These are phyloP conservation scores for Nymphaea thermarum DNA, from an alignment of 164 flowering plant species.

Conservation along the genomic window DNA sequence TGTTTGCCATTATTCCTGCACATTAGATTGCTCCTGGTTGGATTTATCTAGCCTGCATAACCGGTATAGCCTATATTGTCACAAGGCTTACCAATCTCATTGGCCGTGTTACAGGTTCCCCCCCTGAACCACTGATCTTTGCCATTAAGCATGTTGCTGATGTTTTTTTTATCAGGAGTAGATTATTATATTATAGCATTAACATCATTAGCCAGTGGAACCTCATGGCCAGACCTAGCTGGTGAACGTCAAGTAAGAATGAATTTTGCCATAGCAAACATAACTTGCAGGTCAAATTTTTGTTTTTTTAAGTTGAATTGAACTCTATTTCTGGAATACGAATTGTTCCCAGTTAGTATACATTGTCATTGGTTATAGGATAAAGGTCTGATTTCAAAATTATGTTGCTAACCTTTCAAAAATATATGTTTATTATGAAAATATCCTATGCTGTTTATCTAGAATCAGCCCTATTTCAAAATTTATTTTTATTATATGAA, in stretches of 20 bases:
- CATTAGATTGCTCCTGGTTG: slow-evolving; percentile 80
- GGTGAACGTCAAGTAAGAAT: slow-evolving; percentile 89
- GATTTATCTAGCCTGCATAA: slow-evolving; percentile 72
- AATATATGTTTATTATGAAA: too few relatives aligned
- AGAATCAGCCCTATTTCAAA: too few relatives aligned
- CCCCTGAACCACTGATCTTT: background rate
- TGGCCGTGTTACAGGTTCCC: slow-evolving; percentile 82
- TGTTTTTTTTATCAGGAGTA: slow-evolving; percentile 42
- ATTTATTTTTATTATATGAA: too few relatives aligned
- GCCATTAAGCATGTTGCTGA: too few relatives aligned
- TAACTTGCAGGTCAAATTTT: slow-evolving; percentile 77
- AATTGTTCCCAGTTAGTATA: too few relatives aligned
- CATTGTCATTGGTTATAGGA: too few relatives aligned
- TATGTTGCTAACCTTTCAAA: too few relatives aligned
- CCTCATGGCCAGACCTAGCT: slow-evolving; percentile 99
- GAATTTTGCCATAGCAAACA: slow-evolving; percentile 94
- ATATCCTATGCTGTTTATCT: too few relatives aligned
- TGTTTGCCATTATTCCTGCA: slow-evolving; percentile 86
- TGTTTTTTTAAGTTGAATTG: background rate
- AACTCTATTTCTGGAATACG: too few relatives aligned
- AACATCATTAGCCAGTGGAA: slow-evolving; percentile 81
- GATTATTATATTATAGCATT: slow-evolving; percentile 85
- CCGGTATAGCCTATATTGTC: slow-evolving; percentile 69
- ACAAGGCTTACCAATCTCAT: slow-evolving; percentile 67
- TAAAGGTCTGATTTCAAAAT: too few relatives aligned